Conservation (phyloP, 2,329 filamentous ascomycete species). For the Trichophyton mentagrophytes region DNA sequence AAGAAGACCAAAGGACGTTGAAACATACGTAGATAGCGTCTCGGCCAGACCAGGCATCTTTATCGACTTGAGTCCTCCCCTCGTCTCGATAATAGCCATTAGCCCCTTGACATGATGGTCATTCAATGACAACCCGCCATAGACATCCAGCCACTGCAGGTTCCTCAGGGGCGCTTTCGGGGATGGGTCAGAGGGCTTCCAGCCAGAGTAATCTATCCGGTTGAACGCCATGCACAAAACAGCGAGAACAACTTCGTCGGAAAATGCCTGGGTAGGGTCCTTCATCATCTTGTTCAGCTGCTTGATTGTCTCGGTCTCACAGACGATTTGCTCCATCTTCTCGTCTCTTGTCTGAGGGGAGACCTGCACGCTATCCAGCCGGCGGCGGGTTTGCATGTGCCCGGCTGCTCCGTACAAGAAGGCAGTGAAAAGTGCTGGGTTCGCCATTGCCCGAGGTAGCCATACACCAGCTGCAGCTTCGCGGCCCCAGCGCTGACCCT, state of each 20-base stretch:
- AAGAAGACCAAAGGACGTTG: not conserved
- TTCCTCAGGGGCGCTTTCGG: slow-evolving; percentile 18
- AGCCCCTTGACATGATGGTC: slow-evolving; percentile 19
- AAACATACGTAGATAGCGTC: slow-evolving; percentile 27
- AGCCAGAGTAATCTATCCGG: slow-evolving; percentile 14
- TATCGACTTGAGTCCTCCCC: slow-evolving; percentile 27
- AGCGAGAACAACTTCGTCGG: slow-evolving; percentile 19
- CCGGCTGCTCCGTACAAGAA: slow-evolving; percentile 15
- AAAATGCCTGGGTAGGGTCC: slow-evolving; percentile 14
- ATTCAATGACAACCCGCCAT: slow-evolving; percentile 17
- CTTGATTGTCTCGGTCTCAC: slow-evolving; percentile 18
- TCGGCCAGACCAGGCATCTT: slow-evolving; percentile 26
- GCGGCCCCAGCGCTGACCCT: slow-evolving; percentile 11
- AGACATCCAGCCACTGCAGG: slow-evolving; percentile 19
- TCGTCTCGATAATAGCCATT: slow-evolving; percentile 20
- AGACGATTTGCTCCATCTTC: slow-evolving; percentile 14
- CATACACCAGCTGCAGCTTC: slow-evolving; percentile 11
- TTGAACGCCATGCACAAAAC: slow-evolving; percentile 20
- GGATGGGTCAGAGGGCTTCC: slow-evolving; percentile 13
- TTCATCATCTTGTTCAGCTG: slow-evolving; percentile 18
- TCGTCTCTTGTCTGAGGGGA: slow-evolving; percentile 13
- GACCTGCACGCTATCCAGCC: slow-evolving; percentile 10
- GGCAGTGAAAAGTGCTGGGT: slow-evolving; percentile 12
- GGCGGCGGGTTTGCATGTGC: slow-evolving; percentile 14
- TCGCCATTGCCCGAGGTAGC: slow-evolving; percentile 13